phyloP scores from a whole-genome alignment of 1,284 basidiomycete species.

The Wolfiporia cocos region DNA sequence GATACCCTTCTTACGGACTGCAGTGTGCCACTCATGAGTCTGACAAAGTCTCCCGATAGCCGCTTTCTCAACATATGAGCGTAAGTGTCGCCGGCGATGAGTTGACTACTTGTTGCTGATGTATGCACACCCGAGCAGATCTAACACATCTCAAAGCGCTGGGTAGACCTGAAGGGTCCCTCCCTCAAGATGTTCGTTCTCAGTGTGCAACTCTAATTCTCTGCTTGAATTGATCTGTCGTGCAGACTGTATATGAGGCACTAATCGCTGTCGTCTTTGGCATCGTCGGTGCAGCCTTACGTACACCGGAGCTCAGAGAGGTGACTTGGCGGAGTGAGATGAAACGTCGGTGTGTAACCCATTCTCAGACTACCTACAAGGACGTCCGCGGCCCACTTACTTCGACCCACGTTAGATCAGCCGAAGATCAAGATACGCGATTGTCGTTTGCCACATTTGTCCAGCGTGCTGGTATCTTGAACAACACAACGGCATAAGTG shows the following conservation, averaged over 20 bases:
- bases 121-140: constrained; percentile 36
- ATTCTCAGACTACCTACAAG: no score
- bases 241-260: constrained; percentile 69
- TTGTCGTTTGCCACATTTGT: constrained; percentile 65
- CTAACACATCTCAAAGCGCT: constrained; percentile 69
- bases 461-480: constrained; percentile 44
- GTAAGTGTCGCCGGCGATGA: constrained; percentile 34
- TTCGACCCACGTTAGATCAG: constrained; percentile 38
- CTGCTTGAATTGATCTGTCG: background rate
- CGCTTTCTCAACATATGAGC: constrained; percentile 57
- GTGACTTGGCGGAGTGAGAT: constrained; percentile 90
- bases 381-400: background rate
- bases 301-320: constrained; percentile 66
- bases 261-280: constrained; percentile 61
- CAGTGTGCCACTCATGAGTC: no score
- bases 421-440: constrained; percentile 77
- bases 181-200: constrained; percentile 55
- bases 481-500: constrained; percentile 6
- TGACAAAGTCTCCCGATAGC: no score
- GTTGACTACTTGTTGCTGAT: no score
- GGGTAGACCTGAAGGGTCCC: constrained; percentile 55
- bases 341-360: constrained; percentile 57
- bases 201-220: background rate
- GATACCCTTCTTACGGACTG: no score
- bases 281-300: constrained; percentile 64